phyloP scores from a whole-genome alignment of 805 yeast species.

The Pichia nanzhaoensis region DNA sequence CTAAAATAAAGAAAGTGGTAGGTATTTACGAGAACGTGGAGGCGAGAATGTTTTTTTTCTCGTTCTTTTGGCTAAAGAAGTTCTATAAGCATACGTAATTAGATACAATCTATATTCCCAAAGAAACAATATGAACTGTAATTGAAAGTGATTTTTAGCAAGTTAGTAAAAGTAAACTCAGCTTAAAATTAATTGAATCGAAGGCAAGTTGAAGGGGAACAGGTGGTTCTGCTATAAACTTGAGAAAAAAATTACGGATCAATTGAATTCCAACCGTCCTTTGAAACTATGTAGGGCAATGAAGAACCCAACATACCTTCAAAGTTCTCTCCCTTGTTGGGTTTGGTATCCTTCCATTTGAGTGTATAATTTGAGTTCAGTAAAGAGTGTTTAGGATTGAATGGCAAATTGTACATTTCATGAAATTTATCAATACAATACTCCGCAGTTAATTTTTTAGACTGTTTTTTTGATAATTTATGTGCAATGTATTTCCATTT shows the following conservation, averaged over 20 bases:
- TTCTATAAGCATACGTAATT: too few species aligned
- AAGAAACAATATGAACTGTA: too few species aligned
- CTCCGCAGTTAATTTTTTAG: slow-evolving; percentile 28
- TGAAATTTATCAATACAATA: slow-evolving; percentile 28
- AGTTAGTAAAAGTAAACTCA: too few species aligned
- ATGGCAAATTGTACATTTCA: slow-evolving; percentile 29
- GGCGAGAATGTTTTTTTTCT: too few species aligned
- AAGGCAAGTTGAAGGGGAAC: too few species aligned
- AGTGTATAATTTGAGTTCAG: slow-evolving; percentile 20
- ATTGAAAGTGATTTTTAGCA: too few species aligned
- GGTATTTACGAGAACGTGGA: too few species aligned
- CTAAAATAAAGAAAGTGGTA: too few species aligned
- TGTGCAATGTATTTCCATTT: slow-evolving; percentile 31
- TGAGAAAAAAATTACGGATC: slow-evolving; percentile 11
- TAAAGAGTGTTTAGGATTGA: slow-evolving; percentile 21
- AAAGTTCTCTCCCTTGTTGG: slow-evolving; percentile 12
- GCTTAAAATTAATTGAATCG: too few species aligned
- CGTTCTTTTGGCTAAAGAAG: too few species aligned
- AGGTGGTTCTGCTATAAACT: too few species aligned
- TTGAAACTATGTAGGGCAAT: slow-evolving; percentile 26
- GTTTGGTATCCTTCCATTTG: slow-evolving; percentile 10
- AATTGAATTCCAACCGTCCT: slow-evolving; percentile 28
- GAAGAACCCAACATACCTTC: slow-evolving; percentile 31
- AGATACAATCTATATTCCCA: too few species aligned
- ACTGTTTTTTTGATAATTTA: slow-evolving; percentile 25